Percentiles rank a stretch among this genome's conserved stretches.
Evolutionary conservation across 1,284 basidiomycete genomes (phyloP).

Genomic region (Cryptococcus sp.): DNA sequence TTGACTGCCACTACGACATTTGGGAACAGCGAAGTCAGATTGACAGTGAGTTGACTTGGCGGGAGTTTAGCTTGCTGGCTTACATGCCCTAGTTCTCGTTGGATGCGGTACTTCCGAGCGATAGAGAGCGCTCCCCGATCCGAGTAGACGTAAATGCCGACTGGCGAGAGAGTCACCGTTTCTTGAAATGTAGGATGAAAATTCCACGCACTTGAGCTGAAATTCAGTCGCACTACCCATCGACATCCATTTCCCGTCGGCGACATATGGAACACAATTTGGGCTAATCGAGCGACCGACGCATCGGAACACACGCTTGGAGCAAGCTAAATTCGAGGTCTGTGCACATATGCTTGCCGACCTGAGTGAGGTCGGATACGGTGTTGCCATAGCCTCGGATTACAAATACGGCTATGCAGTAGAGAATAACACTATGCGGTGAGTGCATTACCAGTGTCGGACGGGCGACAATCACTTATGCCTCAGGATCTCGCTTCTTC

Average conservation of each 20-base stretch:
- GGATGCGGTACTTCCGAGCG: constrained; percentile 1
- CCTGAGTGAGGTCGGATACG: constrained; percentile 65
- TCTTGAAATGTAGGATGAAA: constrained; percentile 8
- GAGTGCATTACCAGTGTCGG: not conserved
- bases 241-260: constrained; percentile 71
- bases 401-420: constrained; percentile 66
- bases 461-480: not conserved
- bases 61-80: constrained; percentile 54
- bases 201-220: not conserved
- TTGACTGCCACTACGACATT: constrained; percentile 68
- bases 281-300: constrained; percentile 84
- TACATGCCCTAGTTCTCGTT: constrained; percentile 57
- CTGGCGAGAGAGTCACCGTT: constrained; percentile 27
- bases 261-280: constrained; percentile 90
- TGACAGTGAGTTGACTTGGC: constrained; percentile 2
- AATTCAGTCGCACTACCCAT: constrained; percentile 32
- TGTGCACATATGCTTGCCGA: constrained; percentile 65
- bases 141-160: constrained; percentile 7
- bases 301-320: constrained; percentile 84
- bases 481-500: constrained; percentile 69
- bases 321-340: constrained; percentile 59
- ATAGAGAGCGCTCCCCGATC: not conserved
- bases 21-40: constrained; percentile 65
- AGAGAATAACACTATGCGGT: constrained; percentile 21
- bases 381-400: constrained; percentile 82